These are phyloP conservation scores for Diaporthe caulivora DNA, from an alignment of 2,329 filamentous ascomycete genomes.

Conservation along the genomic window DNA sequence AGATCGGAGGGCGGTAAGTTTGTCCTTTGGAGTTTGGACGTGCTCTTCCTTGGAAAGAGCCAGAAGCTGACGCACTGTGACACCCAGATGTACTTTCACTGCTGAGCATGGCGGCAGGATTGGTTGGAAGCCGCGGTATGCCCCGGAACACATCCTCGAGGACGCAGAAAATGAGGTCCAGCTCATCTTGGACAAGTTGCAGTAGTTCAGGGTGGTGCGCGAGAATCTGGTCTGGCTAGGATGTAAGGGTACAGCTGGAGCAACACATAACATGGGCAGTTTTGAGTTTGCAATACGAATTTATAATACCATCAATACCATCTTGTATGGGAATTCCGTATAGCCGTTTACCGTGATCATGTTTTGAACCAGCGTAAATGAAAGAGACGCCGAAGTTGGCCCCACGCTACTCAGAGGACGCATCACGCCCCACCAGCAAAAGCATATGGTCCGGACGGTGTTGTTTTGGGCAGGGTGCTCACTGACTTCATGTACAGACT, in stretches of 20 bases:
- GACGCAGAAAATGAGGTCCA: slow-evolving; percentile 60
- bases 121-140: slow-evolving; percentile 59
- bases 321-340: too few species aligned
- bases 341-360: background rate
- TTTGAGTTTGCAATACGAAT: background rate
- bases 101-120: slow-evolving; percentile 55
- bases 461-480: background rate
- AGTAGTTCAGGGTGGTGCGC: background rate
- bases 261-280: background rate
- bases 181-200: slow-evolving; percentile 48
- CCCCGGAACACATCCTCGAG: slow-evolving; percentile 60
- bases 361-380: background rate
- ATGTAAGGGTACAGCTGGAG: background rate
- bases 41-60: background rate
- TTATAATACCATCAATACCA: background rate
- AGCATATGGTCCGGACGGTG: background rate
- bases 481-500: background rate
- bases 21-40: background rate
- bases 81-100: slow-evolving; percentile 56
- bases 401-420: background rate
- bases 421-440: background rate
- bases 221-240: background rate
- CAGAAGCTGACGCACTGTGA: slow-evolving; percentile 2
- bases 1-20: slow-evolving; percentile 58
- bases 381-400: background rate